Base-by-base conservation (phyloP, 257 asterid species). In the Solanum piurae region DNA sequence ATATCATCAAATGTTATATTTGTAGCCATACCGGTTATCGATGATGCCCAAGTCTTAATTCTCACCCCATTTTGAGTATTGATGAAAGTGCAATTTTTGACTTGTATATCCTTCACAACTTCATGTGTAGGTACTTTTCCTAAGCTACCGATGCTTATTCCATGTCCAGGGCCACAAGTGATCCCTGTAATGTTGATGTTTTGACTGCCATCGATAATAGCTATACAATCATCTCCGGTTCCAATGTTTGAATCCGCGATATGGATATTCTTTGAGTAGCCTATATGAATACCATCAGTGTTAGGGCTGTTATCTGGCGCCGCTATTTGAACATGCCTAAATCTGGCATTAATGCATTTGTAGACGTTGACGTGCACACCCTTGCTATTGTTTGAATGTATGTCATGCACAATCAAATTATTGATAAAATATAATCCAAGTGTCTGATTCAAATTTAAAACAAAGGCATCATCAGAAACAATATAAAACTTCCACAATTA, bases 201-300 rank as follows among this genome's bases (percentile, higher is more conserved):
- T 69, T 69, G 23, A 3, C n/a, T 13, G 9, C 12, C n/a, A 12
- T 3, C 12, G 6, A 69, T 6, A 36, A 69, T 13, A 31, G 76
- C 11, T 29, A 69, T 69, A 69, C 76, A 69, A 31, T 69, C 76
- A 31, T 69, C 76, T 7, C 76, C 76, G 0, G 75, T 69, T 5
- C 40, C n/a, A 69, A 69, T 69, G 10, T 69, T 69, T 3, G 76
- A 69, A 31, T 69, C 76, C 5, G 4, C 6, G 3, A 69, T 9
- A 3, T 31, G 37, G 34, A 85, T 10, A 16, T 85, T 85, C 10
- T 29, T 34, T 21, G 89, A 87, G 25, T 20, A n/a, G 12, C 89
- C 77, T 4, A 87, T 87, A 25, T 83, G 89, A 29, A 87, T 87
- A 7, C 89, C 89, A 3, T 87, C 89, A 1, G 89, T 87, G 68